Base-by-base conservation (phyloP, 2,329 filamentous ascomycete genomes). In the Metarhizium robertsii region DNA sequence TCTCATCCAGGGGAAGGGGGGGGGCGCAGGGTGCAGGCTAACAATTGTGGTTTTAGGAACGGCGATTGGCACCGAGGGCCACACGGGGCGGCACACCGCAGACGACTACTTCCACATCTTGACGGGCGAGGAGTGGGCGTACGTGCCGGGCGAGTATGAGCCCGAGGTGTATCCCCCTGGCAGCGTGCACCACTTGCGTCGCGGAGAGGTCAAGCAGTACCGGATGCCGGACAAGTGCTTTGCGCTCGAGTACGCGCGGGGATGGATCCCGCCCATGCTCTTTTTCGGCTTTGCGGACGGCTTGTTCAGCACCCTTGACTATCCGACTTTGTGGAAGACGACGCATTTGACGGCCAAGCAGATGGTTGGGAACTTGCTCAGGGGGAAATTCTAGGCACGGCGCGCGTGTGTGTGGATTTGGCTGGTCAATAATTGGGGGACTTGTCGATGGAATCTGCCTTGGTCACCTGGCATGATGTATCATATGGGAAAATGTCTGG, bases 71-170 rank as follows among this genome's bases (percentile, higher is more conserved):
- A 95, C 91, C 13, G 90, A 95, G 73, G 91, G 91, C 59, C 90
- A 95, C 78, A 83, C 84, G 1, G 91, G 91, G 60, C 87, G 90
- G 52, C 91, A 95, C 79, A 92, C 90, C 13, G 90, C 90, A 16
- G 88, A 95, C 73, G 91, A 96, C 77, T 96, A 94, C 79, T 96
- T 96, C 79, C 83, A 92, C 78, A 95, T 96, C 77, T 79, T 96
- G 36, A 77, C 77, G 38, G 91, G 91, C 64, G 83, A 85, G 64
- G 85, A 95, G 73, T 78, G 83, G 64, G 87, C 90, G 61, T 92
- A 90, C 76, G 78, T 81, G 4, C 82, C 85, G 2, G 86, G 86
- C 61, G 68, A 76, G 60, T 89, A 83, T 70, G 77, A 80, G 68
- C 75, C 85, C 38, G 86, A 90, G 71, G 73, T 88, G 59, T 92